Base-by-base conservation (phyloP, 2,329 filamentous ascomycete genomes). In the Penicillium sp. region DNA sequence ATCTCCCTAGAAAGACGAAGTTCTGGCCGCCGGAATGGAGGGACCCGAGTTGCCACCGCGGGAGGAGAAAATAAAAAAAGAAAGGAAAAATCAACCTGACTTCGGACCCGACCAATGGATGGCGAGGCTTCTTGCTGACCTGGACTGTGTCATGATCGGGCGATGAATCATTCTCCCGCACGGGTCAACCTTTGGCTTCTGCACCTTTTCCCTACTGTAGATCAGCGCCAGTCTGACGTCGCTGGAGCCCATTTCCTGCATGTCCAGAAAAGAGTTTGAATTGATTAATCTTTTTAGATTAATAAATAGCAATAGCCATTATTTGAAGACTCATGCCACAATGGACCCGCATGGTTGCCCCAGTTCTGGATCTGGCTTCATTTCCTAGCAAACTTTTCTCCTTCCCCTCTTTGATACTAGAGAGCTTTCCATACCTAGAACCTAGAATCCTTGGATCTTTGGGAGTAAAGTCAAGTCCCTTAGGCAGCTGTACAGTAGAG, bases 121-220 rank as follows among this genome's bases (percentile, higher is more conserved):
- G 22, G 12, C 9, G 42, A 29, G 40, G 31, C 22, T 23, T 20
- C 29, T 41, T 42, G 23, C 18, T 23, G 18, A 11, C 2, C 11
- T 35, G 43, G 26, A 51, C 48, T 42, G 57, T 59, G 57, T 57
- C 55, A 60, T 57, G 31, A 40, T 48, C 54, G 31, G 33, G 47
- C 47, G 26, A 59, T 64, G 62, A 65, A 56, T 65, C 62, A 64
- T 56, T 37, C 47, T 49, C 29, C 29, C 45, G 59, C 57, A 63
- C 54, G 55, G 61, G 54, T 58, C 59, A 62, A 26, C 35, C 15
- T 8, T 29, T 42, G 56, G 22, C 44, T 50, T 41, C 56, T 53
- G 43, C 42, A 52, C 37, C 37, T 23, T 44, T 29, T 26, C 23
- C 40, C 18, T 41, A 27, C 6, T 2, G 8, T 31, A 47, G 44